Percentiles rank a stretch among this genome's conserved stretches.
These are phyloP conservation scores for Lactarius pseudohatsudake DNA, from an alignment of 768 basidiomycete genomes.

Conservation along the genomic window DNA sequence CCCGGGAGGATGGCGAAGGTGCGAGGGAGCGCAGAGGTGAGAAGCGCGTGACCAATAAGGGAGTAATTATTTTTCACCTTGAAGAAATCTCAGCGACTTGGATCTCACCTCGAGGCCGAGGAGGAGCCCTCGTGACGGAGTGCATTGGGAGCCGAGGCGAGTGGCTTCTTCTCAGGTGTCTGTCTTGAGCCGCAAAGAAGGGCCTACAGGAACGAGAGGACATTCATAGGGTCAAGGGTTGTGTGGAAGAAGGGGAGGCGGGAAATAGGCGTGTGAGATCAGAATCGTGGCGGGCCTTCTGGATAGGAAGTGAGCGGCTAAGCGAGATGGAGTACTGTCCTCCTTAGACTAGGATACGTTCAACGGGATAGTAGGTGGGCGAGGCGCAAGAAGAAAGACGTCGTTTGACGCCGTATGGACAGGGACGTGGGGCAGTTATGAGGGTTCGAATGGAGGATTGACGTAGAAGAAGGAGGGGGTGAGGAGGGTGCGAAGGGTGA, in stretches of 20 bases:
- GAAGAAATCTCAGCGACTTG: not conserved
- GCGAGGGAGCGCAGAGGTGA: slow-evolving; percentile 1
- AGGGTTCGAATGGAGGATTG: not conserved
- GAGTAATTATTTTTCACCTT: slow-evolving; percentile 5
- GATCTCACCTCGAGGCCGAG: slow-evolving; percentile 20
- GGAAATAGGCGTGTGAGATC: slow-evolving; percentile 29
- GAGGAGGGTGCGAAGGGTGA: not conserved
- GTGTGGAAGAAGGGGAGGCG: slow-evolving; percentile 8
- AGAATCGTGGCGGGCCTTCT: slow-evolving; percentile 27
- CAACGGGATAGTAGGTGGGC: not conserved
- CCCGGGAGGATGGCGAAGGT: not conserved
- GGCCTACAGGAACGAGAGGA: slow-evolving; percentile 18
- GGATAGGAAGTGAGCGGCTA: slow-evolving; percentile 26
- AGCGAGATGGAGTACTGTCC: slow-evolving; percentile 20
- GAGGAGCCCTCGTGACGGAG: slow-evolving; percentile 9
- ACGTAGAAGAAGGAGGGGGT: slow-evolving; percentile 14
- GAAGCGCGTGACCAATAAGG: not conserved
- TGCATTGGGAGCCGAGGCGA: slow-evolving; percentile 1
- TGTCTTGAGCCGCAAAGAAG: slow-evolving; percentile 10
- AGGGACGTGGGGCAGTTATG: not conserved
- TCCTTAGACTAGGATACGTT: not conserved
- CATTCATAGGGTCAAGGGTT: slow-evolving; percentile 24
- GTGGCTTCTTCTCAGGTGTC: slow-evolving; percentile 7
- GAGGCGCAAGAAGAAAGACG: not conserved
- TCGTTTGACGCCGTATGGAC: slow-evolving; percentile 11